Evolutionary conservation across 106 monocot genomes (phyloP), one percentile per base, ranked within the genome.

Genomic region (Dioscorea dumetorum): DNA sequence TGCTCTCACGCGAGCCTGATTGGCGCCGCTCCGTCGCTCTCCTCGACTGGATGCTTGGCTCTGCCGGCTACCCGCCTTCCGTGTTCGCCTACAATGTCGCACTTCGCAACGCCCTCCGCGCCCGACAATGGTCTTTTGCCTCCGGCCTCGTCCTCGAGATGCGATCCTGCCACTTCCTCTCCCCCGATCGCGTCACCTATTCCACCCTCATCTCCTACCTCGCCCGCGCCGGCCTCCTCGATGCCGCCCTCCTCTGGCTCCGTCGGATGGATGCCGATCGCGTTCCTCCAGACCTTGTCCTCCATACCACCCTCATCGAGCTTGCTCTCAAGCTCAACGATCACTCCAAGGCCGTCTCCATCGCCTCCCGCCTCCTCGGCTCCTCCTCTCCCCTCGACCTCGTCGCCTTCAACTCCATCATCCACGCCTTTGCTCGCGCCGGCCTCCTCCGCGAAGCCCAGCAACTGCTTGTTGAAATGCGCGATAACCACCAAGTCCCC

Each of bases 1-100:
- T 99, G 74, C 92, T 99, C 56, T 84, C 92, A 49, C 79, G 80
- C 62, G 78, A 71, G 48, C 66, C 85, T 33, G 87, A 87, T 68
- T 74, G 70, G 70, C 83, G 81, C 24, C 92, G 99, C 60, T 84
- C 90, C 70, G 79, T 99, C 65, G 99, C 99, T 57, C 78, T 99
- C 50, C 87, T 99, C 57, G 99, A 99, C 82, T 95, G 91, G 95
- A 88, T 91, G 94, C 63, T 68, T 71, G 79, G 74, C 41, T 32
- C 49, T 57, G 80, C 87, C 60, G n/a, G 8, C 69, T 92, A 85
- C 71, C 79, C 66, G 18, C 79, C 85, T 6, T 78, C 86, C 53
- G 63, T 78, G 68, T 60, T 71, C 79, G 78, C 87, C 70, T 93
- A 82, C 85, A 99, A 93, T 67, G 80, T 93, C 63, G 82, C 82